Evolutionary conservation across 345 rosid species (phyloP).

Genomic region (Microthlaspi erraticum): DNA sequence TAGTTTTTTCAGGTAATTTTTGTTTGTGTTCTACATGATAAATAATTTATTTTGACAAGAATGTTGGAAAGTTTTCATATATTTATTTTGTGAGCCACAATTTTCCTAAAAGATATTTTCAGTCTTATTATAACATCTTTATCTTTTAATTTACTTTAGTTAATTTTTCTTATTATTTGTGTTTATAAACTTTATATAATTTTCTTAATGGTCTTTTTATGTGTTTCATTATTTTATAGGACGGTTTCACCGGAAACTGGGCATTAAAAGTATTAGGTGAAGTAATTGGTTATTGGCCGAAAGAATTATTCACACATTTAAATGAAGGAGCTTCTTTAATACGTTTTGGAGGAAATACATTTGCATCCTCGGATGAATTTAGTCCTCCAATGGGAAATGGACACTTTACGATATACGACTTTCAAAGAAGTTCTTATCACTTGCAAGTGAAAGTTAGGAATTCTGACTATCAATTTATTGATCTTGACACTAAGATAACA

Average conservation of each 20-base stretch:
- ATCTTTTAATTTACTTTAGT: no score
- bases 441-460: not conserved
- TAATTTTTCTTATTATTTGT: no score
- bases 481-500: not conserved
- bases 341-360: constrained; percentile 22
- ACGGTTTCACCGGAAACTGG: not conserved
- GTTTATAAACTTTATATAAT: not conserved
- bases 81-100: no score
- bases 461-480: not conserved
- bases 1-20: not conserved
- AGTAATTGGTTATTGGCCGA: constrained; percentile 24
- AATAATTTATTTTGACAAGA: no score
- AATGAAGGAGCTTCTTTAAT: constrained; percentile 6
- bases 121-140: no score
- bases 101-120: no score
- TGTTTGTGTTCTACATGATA: no score
- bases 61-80: no score
- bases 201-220: not conserved
- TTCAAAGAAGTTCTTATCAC: not conserved
- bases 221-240: not conserved
- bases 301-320: constrained; percentile 23
- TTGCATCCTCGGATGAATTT: not conserved
- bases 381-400: constrained; percentile 33
- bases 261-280: not conserved
- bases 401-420: not conserved